A percentile compares a stretch with the other conserved stretches of the same genome.
Conservation (phyloP, 371 early-diverging fungal genomes). For the Mortierella sp. region DNA sequence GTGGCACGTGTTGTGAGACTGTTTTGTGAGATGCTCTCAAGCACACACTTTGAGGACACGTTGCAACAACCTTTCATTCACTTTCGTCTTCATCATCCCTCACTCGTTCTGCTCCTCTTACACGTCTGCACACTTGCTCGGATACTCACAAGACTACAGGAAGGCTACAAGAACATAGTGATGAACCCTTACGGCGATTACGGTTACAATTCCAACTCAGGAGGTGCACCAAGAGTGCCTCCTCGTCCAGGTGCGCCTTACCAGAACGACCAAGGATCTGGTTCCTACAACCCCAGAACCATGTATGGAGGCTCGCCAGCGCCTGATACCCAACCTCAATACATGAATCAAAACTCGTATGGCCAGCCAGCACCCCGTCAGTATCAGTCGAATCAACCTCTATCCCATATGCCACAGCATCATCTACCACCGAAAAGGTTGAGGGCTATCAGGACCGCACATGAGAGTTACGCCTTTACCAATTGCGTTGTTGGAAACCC, state of each 20-base stretch:
- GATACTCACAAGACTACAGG: neutral
- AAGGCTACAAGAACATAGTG: neutral
- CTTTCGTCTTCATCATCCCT: neutral
- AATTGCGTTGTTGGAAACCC: constrained; percentile 82
- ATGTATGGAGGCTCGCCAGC: constrained; percentile 11
- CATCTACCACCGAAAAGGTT: constrained; percentile 25
- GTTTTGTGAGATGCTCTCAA: no score
- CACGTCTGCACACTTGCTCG: neutral
- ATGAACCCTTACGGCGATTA: constrained; percentile 43
- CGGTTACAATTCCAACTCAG: constrained; percentile 21
- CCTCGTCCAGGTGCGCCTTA: constrained; percentile 15
- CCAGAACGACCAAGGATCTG: constrained; percentile 1
- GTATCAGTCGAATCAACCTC: constrained; percentile 13
- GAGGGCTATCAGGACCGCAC: constrained; percentile 62
- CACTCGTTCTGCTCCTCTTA: neutral
- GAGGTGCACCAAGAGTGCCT: constrained; percentile 29
- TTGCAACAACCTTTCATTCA: no score
- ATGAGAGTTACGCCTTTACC: constrained; percentile 77
- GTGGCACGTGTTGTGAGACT: no score
- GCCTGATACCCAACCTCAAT: constrained; percentile 7
- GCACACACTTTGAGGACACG: no score
- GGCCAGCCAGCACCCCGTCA: constrained; percentile 45
- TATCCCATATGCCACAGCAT: constrained; percentile 17
- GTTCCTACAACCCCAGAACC: constrained; percentile 21
- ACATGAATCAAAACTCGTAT: constrained; percentile 26